Base-by-base conservation (phyloP, 139 green algal genomes). In the Chlorella sorokiniana region DNA sequence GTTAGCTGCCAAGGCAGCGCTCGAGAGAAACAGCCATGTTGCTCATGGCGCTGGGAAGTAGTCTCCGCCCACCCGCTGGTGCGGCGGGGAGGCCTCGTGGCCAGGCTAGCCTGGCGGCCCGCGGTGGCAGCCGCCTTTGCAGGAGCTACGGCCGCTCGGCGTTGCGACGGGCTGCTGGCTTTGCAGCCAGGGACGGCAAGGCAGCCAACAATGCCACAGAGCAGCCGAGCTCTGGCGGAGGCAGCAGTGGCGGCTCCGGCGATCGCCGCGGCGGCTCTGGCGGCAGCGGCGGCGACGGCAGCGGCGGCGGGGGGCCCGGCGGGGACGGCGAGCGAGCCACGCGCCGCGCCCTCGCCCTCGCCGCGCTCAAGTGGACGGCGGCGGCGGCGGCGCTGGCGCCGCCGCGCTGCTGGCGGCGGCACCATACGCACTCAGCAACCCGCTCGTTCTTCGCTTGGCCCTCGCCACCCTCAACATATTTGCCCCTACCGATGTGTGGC, bases 391-490 rank as follows among this genome's bases (percentile, higher is more conserved):
- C 29, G 3, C n/a, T n/a, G 37, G 3, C 16, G 54, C 37, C 4
- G 73, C 73, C 0, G 73, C 73, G 27, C 52, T 79, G 10, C 2
- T 68, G 52, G 73, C 73, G 29, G 52, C 29, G 10, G 37, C 52
- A 38, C 73, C 73, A 2, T 51, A 61, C 9, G 38, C 40, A 35
- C 37, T 79, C 52, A 69, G 54, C 73, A 37, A 69, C 51, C 73
- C 73, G 29, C 4, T 37, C 6, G 73, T 38, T 10, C 54, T 79
- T 37, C 38, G 23, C 9, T 37, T 79, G 7, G 73, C 73, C 0
- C 54, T 65, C 23, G 38, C 27, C 6, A 6, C 22, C 18, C 18
- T n/a, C 25, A 79, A 79, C 54, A 38, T 54, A 5, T 52, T 40
- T 0, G n/a, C 62, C 8, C 73, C 73, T 1, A 23, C 44, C 25